Evolutionary conservation across 768 basidiomycete species (phyloP).

Genomic region (Phallus indusiatus): DNA sequence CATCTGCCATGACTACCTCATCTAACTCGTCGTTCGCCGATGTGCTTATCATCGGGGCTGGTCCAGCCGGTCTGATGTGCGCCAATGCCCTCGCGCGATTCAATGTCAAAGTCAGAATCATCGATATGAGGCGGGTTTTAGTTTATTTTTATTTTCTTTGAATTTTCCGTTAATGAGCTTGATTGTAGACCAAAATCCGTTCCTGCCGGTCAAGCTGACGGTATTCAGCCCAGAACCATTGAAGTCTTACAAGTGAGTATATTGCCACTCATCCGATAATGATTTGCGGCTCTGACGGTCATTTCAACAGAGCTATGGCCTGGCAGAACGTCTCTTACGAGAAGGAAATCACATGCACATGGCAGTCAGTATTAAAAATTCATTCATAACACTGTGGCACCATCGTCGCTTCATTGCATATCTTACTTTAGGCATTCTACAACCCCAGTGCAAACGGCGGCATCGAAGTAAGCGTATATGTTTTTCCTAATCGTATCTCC

Average conservation of each 20-base stretch:
- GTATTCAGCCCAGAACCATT: constrained; percentile 45
- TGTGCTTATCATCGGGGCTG: constrained; percentile 66
- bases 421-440: constrained; percentile 52
- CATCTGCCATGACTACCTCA: background rate
- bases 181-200: constrained; percentile 35
- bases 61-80: constrained; percentile 59
- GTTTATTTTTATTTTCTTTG: background rate
- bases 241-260: constrained; percentile 40
- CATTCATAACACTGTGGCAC: background rate
- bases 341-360: constrained; percentile 64
- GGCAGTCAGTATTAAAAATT: constrained; percentile 35
- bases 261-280: too few relatives aligned
- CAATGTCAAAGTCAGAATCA: constrained; percentile 47
- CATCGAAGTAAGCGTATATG: constrained; percentile 40
- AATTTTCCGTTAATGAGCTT: background rate
- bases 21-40: constrained; percentile 44
- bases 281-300: background rate
- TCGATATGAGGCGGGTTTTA: constrained; percentile 44
- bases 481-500: background rate
- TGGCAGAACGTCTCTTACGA: constrained; percentile 51
- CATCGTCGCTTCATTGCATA: background rate
- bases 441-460: constrained; percentile 52
- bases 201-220: constrained; percentile 43
- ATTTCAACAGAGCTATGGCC: constrained; percentile 56
- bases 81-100: constrained; percentile 50